Base-by-base conservation (phyloP, 2,329 filamentous ascomycete species). In the Madurella mycetomatis region DNA sequence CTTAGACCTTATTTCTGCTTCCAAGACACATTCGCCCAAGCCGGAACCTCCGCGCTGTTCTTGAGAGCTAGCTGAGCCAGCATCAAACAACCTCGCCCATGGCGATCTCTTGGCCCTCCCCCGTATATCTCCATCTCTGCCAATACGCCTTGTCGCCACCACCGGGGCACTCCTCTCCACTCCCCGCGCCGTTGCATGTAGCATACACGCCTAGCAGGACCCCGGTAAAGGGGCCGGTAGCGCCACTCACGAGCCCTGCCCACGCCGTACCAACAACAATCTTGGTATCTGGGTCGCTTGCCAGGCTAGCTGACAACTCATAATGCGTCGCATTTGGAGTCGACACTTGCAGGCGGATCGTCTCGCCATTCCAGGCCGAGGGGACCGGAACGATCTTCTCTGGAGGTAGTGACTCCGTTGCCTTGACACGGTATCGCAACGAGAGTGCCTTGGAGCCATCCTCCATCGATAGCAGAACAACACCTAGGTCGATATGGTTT, bases 141-240 rank as follows among this genome's bases (percentile, higher is more conserved):
- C 70, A 65, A 48, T 67, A 64, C 25, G 66, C 69, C 17, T 65
- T 58, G 7, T 64, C 66, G 13, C 51, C 52, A 7, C 64, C 66
- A 17, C 50, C 43, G 4, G 66, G 66, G 55, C 67, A 70, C 9
- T 60, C 55, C 12, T 60, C 18, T 0, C 66, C 65, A 15, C 43
- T 47, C 0, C 67, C 69, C 2, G 62, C 66, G 1, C 69, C 70
- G 44, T 72, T 72, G 49, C 69, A 71, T 8, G 70, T 72, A 11
- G 68, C 69, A 49, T 70, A 72, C 2, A 62, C 63, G 1, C 70
- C 70, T 0, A 72, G 47, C 12, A 72, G 55, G 16, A 64, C 68
- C 0, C 69, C 70, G 0, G 67, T 64, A 51, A 69, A 72, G 7
- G 63, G 64, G 1, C 70, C 70, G 2, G 60, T 62, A 0, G 65